Evolutionary conservation across 805 yeast genomes (phyloP).

Genomic region (Pichia paraexigua): DNA sequence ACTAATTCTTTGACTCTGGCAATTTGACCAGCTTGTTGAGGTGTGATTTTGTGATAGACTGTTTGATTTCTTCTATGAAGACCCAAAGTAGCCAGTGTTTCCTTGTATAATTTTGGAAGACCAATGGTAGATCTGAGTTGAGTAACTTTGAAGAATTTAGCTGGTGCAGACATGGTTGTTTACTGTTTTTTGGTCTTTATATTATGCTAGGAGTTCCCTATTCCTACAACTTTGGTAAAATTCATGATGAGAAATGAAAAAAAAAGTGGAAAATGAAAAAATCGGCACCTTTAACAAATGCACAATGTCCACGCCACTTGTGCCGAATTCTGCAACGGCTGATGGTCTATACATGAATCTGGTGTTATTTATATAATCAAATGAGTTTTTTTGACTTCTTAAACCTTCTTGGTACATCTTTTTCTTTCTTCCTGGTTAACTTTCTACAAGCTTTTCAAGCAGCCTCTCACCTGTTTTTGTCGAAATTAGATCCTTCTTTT

Average conservation of each 20-base stretch:
- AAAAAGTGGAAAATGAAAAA: background rate
- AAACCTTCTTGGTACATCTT: background rate
- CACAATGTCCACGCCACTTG: background rate
- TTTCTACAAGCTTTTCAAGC: background rate
- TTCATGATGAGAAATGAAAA: background rate
- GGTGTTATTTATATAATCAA: background rate
- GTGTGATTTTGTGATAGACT: conserved; percentile 64
- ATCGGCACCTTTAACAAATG: background rate
- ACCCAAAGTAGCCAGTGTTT: conserved; percentile 66
- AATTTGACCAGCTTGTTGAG: conserved; percentile 79
- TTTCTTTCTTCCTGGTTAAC: background rate
- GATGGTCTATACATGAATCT: background rate
- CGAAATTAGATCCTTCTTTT: background rate
- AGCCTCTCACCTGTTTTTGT: background rate
- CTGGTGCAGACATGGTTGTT: conserved; percentile 2
- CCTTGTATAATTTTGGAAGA: conserved; percentile 58
- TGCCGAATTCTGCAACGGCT: background rate
- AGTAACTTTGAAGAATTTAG: conserved; percentile 53
- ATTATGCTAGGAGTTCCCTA: background rate
- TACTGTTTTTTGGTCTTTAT: background rate
- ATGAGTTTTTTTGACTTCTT: too few relatives aligned
- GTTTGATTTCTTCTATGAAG: conserved; percentile 65
- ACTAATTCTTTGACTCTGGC: conserved; percentile 81
- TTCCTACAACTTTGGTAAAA: background rate
- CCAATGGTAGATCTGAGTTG: conserved; percentile 82